A percentile compares a stretch with the other conserved stretches of the same genome.
Evolutionary conservation across 1,139 yeast genomes (phyloP).

Genomic region (Meyerozyma sp.): DNA sequence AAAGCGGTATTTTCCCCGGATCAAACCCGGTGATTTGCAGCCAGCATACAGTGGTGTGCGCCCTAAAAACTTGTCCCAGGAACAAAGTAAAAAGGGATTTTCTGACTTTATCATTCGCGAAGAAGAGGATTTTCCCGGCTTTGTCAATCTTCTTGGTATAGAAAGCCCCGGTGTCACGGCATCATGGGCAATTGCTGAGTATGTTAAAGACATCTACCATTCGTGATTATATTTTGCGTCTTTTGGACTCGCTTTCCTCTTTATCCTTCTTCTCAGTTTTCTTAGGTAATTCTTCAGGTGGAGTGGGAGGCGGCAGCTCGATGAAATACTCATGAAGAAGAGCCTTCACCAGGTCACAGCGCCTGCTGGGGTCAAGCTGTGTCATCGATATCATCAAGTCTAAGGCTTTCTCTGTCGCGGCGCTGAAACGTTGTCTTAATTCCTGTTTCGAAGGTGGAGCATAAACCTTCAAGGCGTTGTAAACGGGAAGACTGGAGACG

Average conservation of each 20-base stretch:
- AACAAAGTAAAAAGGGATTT: slow-evolving; percentile 36
- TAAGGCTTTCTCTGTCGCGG: slow-evolving; percentile 85
- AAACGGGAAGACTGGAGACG: slow-evolving; percentile 71
- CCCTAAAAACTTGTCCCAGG: slow-evolving; percentile 59
- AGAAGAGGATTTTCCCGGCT: slow-evolving; percentile 66
- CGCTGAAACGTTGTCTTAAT: slow-evolving; percentile 76
- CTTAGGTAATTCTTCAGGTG: slow-evolving; percentile 63
- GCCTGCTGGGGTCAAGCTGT: slow-evolving; percentile 67
- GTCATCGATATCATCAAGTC: slow-evolving; percentile 73
- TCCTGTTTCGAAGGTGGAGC: slow-evolving; percentile 86
- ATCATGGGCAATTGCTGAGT: slow-evolving; percentile 73
- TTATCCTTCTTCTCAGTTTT: slow-evolving; percentile 21
- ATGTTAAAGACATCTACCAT: slow-evolving; percentile 46
- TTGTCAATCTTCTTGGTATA: slow-evolving; percentile 73
- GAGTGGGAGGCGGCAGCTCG: slow-evolving; percentile 74
- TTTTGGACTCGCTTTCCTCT: slow-evolving; percentile 13
- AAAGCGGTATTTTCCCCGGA: slow-evolving; percentile 54
- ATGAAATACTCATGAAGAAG: slow-evolving; percentile 63
- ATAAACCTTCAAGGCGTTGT: slow-evolving; percentile 64
- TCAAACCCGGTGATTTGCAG: slow-evolving; percentile 45
- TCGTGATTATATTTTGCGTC: slow-evolving; percentile 12
- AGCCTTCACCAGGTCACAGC: slow-evolving; percentile 66
- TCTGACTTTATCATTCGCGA: slow-evolving; percentile 70
- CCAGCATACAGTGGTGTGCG: slow-evolving; percentile 80
- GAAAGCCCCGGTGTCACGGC: slow-evolving; percentile 90